A percentile compares a stretch with the other conserved stretches of the same genome.
Conservation (phyloP, 306 rosid species). For the Nissolia schottii region DNA sequence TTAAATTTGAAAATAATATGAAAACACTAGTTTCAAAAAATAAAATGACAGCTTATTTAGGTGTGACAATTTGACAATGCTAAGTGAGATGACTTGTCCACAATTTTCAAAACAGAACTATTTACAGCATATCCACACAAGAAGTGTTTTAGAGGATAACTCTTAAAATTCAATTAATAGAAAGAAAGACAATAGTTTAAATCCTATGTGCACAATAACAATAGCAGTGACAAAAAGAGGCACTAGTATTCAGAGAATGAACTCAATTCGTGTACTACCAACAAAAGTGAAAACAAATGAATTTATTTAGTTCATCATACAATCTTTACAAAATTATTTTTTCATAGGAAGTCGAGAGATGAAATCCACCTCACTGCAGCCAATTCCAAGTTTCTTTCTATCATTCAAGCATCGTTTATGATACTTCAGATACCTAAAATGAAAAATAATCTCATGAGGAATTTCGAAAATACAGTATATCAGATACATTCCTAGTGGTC, state of each 20-base stretch:
- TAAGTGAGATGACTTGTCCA: neutral
- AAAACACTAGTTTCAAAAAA: too few species aligned
- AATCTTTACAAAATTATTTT: neutral
- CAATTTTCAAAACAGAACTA: neutral
- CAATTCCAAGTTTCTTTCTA: constrained; percentile 90
- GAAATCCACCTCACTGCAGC: constrained; percentile 90
- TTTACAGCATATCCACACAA: neutral
- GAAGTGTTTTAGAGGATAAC: neutral
- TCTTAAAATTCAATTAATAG: neutral
- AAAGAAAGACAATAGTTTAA: neutral
- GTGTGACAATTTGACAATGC: neutral
- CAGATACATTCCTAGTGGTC: neutral
- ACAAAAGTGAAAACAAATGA: constrained; percentile 1
- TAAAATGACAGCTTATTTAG: neutral
- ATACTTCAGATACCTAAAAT: constrained; percentile 75
- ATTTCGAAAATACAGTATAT: constrained; percentile 17
- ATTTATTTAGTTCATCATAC: neutral
- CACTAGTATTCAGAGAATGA: neutral
- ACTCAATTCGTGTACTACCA: neutral
- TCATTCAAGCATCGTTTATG: constrained; percentile 81
- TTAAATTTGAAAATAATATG: neutral
- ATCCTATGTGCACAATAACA: neutral
- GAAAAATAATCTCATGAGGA: constrained; percentile 31
- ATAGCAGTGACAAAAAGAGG: neutral
- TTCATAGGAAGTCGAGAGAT: constrained; percentile 22